Evolutionary conservation across 2,329 filamentous ascomycete genomes (phyloP), one percentile per base, ranked within the genome.

Genomic region (Hirsutella rhossiliensis): DNA sequence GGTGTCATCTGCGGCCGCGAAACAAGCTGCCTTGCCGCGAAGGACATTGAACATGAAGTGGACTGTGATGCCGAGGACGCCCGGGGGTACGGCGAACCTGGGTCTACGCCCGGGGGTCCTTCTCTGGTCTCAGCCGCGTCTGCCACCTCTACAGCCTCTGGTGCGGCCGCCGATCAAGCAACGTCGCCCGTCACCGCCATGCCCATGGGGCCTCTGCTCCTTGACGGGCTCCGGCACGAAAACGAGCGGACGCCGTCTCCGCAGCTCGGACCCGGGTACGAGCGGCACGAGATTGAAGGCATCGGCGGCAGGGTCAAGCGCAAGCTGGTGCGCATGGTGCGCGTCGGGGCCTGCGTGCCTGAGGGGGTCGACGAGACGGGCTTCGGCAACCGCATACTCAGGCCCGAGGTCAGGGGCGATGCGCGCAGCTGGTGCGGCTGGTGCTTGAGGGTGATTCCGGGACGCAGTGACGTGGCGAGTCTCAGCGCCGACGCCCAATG

Each of bases 391-490:
- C 71, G 73, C 45, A 82, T 84, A 51, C 67, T 96, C 23, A 72
- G 72, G 15, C 68, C 82, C 20, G 90, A 97, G 62, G 73, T 81
- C 43, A 69, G 69, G 13, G 85, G 86, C 1, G 62, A 65, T 41
- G 71, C 79, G 45, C 74, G 89, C 48, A 88, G 84, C 58, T 95
- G 87, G 87, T 97, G 89, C 62, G 87, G 84, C 0, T 96, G 90
- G 89, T 97, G 90, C 61, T 78, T 73, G 61, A 72, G 87, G 48
- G 80, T 87, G 3, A 77, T 94, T 43, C 80, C 80, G 0, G 72
- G 79, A 2, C 60, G 63, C 36, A 67, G 64, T 50, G 74, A 78
- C 37, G 45, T 55, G 15, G 47, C 41, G 2, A 20, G 6, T 5
- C 9, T 27, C 23, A 9, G 23, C 23, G 23, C 23, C 2, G 5